Evolutionary conservation across 106 monocot species (phyloP), one percentile per base, ranked within the genome.

Genomic region (Dioscorea zingiberensis): DNA sequence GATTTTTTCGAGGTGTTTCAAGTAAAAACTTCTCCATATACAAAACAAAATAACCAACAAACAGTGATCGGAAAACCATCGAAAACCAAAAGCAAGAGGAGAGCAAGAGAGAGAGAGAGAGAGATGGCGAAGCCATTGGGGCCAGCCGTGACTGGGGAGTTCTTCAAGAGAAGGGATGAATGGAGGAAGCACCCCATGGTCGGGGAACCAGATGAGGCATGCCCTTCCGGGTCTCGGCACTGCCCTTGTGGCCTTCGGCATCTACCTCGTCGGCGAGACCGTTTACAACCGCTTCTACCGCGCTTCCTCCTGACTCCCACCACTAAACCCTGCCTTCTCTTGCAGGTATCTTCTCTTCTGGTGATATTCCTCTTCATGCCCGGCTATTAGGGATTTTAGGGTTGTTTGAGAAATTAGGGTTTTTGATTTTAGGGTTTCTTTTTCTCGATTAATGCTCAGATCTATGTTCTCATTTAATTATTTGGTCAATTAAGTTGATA

Each of bases 181-280:
- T 94, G 94, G 94, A 74, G 90, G 84, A 79, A 79, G 82, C 90
- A 90, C 74, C 94, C 94, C 44, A 78, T 75, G 84, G 60, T 94
- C n/a, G 24, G 68, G 46, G 3, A 77, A 76, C 71, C 71, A 84
- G 44, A 69, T 94, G 44, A 74, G 77, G 63, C 66, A 77, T 55
- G 87, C 94, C 56, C 66, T 78, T 0, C 94, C 90, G n/a, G 90
- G 90, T 16, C 80, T 90, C 63, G 94, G 94, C 66, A 90, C 79
- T 70, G 90, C 84, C 54, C 60, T 94, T 67, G 82, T 94, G 63
- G 94, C 94, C 67, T 94, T 94, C 83, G 82, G 82, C 21, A 68
- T 94, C 76, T 94, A 90, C 75, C 74, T 87, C 71, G 78, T 81
- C 67, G 90, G 82, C 22, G 90, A 94, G 73, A 76, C 80, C 51